Evolutionary conservation across 225 moss, liverwort and hornwort genomes (phyloP).

Genomic region (Polytrichum formosum): DNA sequence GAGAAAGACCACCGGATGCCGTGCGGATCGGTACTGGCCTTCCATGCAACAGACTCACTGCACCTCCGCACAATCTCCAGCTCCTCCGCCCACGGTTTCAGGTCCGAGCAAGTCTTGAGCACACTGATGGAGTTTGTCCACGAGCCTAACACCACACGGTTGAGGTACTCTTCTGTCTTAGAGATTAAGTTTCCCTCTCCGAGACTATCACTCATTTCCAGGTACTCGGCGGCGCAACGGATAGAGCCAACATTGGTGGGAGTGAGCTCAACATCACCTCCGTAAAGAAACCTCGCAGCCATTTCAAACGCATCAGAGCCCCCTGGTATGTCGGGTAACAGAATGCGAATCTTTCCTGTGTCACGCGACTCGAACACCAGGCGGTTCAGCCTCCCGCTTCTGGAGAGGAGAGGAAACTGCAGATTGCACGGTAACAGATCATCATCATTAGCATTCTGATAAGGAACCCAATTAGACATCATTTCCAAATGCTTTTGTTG

Average conservation of each 20-base stretch:
- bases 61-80: conserved; percentile 45
- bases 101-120: conserved; percentile 33
- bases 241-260: conserved; percentile 37
- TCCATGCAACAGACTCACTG: conserved; percentile 49
- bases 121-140: conserved; percentile 43
- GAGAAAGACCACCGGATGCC: conserved; percentile 40
- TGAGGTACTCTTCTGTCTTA: conserved; percentile 32
- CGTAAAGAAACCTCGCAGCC: conserved; percentile 32
- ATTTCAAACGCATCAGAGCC: conserved; percentile 41
- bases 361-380: conserved; percentile 51
- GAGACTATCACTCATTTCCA: conserved; percentile 35
- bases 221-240: conserved; percentile 16
- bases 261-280: conserved; percentile 31
- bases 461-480: background rate
- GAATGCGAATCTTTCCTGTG: conserved; percentile 35
- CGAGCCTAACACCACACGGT: conserved; percentile 35
- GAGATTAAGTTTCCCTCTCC: conserved; percentile 30
- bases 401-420: conserved; percentile 46
- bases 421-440: too few relatives aligned
- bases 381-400: conserved; percentile 47
- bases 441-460: background rate
- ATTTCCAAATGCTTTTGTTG: background rate
- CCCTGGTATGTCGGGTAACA: conserved; percentile 44
- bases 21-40: conserved; percentile 43
- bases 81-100: conserved; percentile 46